Percentiles rank a stretch among this genome's conserved stretches.
Conservation (phyloP, 2,329 filamentous ascomycete species). For the Zymoseptoria tritici region DNA sequence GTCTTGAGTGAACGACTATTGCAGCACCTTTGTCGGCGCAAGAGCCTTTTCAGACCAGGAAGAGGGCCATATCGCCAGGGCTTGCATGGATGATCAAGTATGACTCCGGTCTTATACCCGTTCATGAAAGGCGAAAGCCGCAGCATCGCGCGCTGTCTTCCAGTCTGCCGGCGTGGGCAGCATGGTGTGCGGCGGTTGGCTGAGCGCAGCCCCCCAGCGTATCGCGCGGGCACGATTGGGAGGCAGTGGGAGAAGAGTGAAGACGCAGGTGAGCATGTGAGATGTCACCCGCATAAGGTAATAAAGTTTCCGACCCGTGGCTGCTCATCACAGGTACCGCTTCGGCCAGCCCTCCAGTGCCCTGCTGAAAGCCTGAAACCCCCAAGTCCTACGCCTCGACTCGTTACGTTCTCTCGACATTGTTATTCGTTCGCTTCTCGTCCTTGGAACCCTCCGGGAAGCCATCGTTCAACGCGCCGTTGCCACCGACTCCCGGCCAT, state of each 20-base stretch:
- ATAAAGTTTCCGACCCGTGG: not conserved
- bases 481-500: not conserved
- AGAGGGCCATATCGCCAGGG: not conserved
- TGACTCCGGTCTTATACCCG: not conserved
- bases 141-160: not conserved
- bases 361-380: not conserved
- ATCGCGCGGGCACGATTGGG: not conserved
- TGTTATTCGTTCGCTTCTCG: not conserved
- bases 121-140: not conserved
- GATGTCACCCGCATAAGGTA: not conserved
- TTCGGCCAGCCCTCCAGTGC: no score
- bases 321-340: no score
- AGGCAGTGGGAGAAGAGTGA: no score
- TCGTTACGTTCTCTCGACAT: not conserved
- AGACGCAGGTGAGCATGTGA: not conserved
- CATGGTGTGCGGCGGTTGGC: not conserved
- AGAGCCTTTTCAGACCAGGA: not conserved
- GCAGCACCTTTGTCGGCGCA: not conserved
- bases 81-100: not conserved
- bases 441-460: not conserved
- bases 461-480: not conserved
- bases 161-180: not conserved
- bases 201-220: not conserved
- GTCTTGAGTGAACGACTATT: not conserved
- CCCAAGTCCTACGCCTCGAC: not conserved